Evolutionary conservation across 768 basidiomycete genomes (phyloP), one percentile per base, ranked within the genome.

Genomic region (Suillus plorans): DNA sequence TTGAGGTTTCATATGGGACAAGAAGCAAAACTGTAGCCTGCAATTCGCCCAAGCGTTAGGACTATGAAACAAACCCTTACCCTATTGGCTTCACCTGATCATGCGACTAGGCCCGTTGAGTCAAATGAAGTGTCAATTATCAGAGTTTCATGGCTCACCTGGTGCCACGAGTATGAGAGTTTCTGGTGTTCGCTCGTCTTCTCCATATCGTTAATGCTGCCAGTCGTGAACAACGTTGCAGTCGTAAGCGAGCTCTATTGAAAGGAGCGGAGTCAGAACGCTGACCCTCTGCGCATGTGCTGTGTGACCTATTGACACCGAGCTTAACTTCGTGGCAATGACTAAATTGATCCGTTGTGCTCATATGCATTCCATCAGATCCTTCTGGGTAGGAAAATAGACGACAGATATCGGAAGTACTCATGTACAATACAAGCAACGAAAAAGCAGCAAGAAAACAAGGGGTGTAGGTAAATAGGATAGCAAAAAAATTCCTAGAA

Each of bases 101-200:
- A 84, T 94, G 92, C 67, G 92, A 92, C 92, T 94, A 47, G 47
- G 47, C 55, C 61, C 42, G 62, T 34, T 31, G 8, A 37, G 37
- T 20, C 8, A 63, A 59, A 63, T 59, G 62, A 41, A 63, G 28
- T 14, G 16, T 39, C 20, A 37, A 63, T 55, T 65, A 71, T 71
- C 69, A 66, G 66, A 72, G 58, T 47, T 59, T 18, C 9, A 42
- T 66, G 68, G 22, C 31, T 61, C 71, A 92, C 92, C 86, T 94
- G 92, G 76, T 94, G 92, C 92, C 92, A 94, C 68, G 92, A 91
- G 70, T 94, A 94, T 22, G 83, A 77, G 57, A 78, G 79, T 68
- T 75, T 76, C 47, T 72, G 75, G 60, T 65, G 68, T 13, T 75
- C 72, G 64, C 70, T 68, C 9, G 63, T 67, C 61, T 75, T 75